These are phyloP conservation scores for Saccharum spontaneum DNA, from an alignment of 176 grass and related monocot species.

Conservation along the genomic window DNA sequence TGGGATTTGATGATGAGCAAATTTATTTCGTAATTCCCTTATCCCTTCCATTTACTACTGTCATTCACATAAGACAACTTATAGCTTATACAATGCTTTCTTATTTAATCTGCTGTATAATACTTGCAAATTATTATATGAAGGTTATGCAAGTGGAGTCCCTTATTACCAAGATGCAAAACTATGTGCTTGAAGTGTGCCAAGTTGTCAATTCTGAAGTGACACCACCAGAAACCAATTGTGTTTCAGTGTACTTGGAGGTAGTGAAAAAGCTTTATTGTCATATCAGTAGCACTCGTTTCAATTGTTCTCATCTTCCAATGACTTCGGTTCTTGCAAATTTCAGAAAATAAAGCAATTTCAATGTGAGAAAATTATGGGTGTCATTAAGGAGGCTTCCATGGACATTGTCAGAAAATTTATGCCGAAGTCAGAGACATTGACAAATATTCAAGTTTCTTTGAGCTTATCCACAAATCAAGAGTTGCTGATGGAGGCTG, in stretches of 20 bases:
- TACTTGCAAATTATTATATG: neutral
- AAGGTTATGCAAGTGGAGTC: conserved; percentile 45
- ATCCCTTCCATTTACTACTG: neutral
- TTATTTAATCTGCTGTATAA: neutral
- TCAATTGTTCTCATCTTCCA: neutral
- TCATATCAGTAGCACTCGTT: neutral
- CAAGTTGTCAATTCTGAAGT: conserved; percentile 32
- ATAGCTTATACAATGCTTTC: neutral
- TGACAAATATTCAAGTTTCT: conserved; percentile 40
- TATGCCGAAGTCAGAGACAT: conserved; percentile 33
- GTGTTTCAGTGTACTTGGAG: conserved; percentile 34
- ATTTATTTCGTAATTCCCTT: conserved; percentile 50
- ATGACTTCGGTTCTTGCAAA: neutral
- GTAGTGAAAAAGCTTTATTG: conserved; percentile 21
- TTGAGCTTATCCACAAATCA: conserved; percentile 55
- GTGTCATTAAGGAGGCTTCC: conserved; percentile 32
- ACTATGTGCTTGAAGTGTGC: conserved; percentile 29
- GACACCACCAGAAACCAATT: neutral
- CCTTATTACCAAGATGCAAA: conserved; percentile 36
- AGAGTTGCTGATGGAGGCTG: conserved; percentile 52
- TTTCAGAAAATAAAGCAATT: conserved; percentile 35
- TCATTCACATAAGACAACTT: neutral
- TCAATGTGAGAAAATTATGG: conserved; percentile 33
- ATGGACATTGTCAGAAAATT: conserved; percentile 25
- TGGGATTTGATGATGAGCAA: conserved; percentile 59